A percentile compares a stretch with the other conserved stretches of the same genome.
Conservation (phyloP, 305 asterid genomes). For the Euphrasia arctica region DNA sequence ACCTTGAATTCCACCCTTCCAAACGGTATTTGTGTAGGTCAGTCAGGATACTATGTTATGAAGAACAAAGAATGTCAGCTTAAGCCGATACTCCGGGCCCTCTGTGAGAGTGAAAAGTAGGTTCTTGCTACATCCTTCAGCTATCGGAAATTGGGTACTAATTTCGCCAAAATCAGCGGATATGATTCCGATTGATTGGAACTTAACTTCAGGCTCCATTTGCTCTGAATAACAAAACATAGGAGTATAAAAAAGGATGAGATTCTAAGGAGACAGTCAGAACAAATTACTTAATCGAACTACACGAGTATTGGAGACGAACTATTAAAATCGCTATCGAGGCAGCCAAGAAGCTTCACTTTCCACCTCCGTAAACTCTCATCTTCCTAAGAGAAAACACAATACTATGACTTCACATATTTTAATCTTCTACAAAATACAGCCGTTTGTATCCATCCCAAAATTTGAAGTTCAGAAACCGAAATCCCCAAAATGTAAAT, state of each 20-base stretch:
- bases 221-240: constrained; percentile 36
- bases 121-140: constrained; percentile 41
- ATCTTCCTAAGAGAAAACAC: constrained; percentile 51
- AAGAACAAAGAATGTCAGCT: constrained; percentile 67
- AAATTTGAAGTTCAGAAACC: neutral
- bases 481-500: neutral
- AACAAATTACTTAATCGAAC: neutral
- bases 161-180: constrained; percentile 65
- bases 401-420: neutral
- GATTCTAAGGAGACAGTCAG: neutral
- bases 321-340: constrained; percentile 71
- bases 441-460: neutral
- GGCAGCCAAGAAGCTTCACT: constrained; percentile 77
- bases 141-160: constrained; percentile 52
- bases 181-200: constrained; percentile 65
- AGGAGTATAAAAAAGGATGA: no score
- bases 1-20: constrained; percentile 81
- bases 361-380: constrained; percentile 84
- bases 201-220: constrained; percentile 74
- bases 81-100: constrained; percentile 64
- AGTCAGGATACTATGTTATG: constrained; percentile 81
- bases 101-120: constrained; percentile 58
- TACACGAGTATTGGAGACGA: constrained; percentile 24
- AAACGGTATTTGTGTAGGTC: constrained; percentile 64
- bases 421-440: neutral